A percentile compares a stretch with the other conserved stretches of the same genome.
Conservation (phyloP, 2,329 filamentous ascomycete genomes). For the Simplicillium sp. region DNA sequence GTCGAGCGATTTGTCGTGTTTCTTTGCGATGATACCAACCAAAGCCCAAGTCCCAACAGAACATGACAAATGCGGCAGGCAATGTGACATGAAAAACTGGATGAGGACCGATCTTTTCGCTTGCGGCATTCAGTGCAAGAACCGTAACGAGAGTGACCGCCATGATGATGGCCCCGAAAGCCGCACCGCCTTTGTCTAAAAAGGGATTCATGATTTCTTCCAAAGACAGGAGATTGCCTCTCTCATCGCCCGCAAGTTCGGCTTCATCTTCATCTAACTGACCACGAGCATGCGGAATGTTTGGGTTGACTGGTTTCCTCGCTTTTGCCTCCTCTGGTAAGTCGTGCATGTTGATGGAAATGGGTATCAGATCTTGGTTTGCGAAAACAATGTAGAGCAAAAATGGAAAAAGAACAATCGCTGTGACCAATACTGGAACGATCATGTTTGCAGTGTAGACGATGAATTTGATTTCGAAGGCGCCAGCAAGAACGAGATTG, state of each 20-base stretch:
- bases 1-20: slow-evolving; percentile 42
- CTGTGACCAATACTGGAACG: slow-evolving; percentile 60
- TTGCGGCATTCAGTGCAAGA: too few relatives aligned
- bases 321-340: slow-evolving; percentile 46
- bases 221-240: slow-evolving; percentile 48
- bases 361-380: slow-evolving; percentile 53
- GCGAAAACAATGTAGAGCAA: slow-evolving; percentile 61
- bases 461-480: slow-evolving; percentile 63
- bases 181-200: slow-evolving; percentile 55
- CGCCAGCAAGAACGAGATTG: slow-evolving; percentile 64
- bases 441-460: slow-evolving; percentile 71
- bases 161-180: slow-evolving; percentile 58
- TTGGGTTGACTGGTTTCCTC: slow-evolving; percentile 58
- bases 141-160: slow-evolving; percentile 33
- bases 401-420: slow-evolving; percentile 58
- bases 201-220: slow-evolving; percentile 72
- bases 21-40: slow-evolving; percentile 56
- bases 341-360: slow-evolving; percentile 58
- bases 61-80: slow-evolving; percentile 58
- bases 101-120: slow-evolving; percentile 10
- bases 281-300: slow-evolving; percentile 57
- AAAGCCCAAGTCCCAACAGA: slow-evolving; percentile 55
- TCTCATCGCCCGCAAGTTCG: slow-evolving; percentile 31
- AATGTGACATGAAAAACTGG: slow-evolving; percentile 62
- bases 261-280: slow-evolving; percentile 41